These are phyloP conservation scores for Lentinula aciculospora DNA, from an alignment of 768 basidiomycete species.

Conservation along the genomic window DNA sequence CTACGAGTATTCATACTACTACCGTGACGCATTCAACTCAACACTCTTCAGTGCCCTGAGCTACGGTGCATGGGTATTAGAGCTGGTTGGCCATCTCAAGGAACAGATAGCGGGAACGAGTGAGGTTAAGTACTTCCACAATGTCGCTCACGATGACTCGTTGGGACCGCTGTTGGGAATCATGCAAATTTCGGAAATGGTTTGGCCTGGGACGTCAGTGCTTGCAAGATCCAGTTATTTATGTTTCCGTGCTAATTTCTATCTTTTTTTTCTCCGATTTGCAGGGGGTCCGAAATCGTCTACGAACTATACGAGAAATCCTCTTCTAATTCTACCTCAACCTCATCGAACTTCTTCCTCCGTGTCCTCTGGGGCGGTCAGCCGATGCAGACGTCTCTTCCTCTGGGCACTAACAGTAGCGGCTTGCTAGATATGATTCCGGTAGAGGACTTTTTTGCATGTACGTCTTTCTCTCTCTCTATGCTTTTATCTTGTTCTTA, in stretches of 20 bases:
- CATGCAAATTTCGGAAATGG: slow-evolving; percentile 43
- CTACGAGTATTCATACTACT: slow-evolving; percentile 56
- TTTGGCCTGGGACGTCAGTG: slow-evolving; percentile 48
- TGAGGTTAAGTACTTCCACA: slow-evolving; percentile 38
- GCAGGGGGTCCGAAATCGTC: slow-evolving; percentile 43
- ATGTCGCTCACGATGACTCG: slow-evolving; percentile 48
- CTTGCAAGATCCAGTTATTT: no score
- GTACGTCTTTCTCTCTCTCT: slow-evolving; percentile 21
- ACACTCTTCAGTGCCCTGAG: slow-evolving; percentile 35
- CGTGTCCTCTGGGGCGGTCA: slow-evolving; percentile 49
- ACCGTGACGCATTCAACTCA: slow-evolving; percentile 38
- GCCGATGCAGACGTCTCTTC: slow-evolving; percentile 42
- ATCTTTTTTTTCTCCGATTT: background rate
- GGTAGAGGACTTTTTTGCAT: slow-evolving; percentile 32
- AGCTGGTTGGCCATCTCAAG: slow-evolving; percentile 35
- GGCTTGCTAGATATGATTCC: slow-evolving; percentile 36
- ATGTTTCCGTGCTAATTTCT: background rate
- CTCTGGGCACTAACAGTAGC: slow-evolving; percentile 25
- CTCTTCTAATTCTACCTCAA: background rate
- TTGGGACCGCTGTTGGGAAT: slow-evolving; percentile 43
- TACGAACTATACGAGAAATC: slow-evolving; percentile 39
- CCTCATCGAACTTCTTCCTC: slow-evolving; percentile 23
- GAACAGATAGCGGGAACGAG: slow-evolving; percentile 29
- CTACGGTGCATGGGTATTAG: slow-evolving; percentile 42
- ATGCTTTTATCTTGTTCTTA: background rate